A percentile compares a stretch with the other conserved stretches of the same genome.
phyloP scores from a whole-genome alignment of 768 basidiomycete genomes.

The Russula earlei region DNA sequence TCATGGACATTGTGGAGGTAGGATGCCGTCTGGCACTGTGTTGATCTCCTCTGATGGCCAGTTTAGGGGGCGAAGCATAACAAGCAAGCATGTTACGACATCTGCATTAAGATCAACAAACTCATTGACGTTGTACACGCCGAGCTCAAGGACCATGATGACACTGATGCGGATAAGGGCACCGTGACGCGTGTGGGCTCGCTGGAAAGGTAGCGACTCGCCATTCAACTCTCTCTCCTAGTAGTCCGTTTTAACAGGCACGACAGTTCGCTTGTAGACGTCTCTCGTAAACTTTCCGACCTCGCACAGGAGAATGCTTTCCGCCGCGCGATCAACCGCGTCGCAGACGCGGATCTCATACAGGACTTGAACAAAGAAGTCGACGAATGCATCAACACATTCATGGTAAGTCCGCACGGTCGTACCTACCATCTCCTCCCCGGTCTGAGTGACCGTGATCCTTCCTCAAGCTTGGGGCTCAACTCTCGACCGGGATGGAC shows the following conservation, averaged over 20 bases:
- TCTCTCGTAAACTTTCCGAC: conserved; percentile 6
- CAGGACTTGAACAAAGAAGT: conserved; percentile 5
- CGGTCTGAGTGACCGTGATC: not conserved
- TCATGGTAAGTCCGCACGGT: not conserved
- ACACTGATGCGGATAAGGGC: not conserved
- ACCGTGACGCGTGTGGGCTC: not conserved
- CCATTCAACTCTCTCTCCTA: not conserved
- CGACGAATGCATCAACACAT: not conserved
- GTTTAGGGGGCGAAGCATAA: conserved; percentile 14
- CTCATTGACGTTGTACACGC: conserved; percentile 4
- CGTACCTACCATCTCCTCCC: not conserved
- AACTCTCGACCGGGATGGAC: conserved; percentile 9
- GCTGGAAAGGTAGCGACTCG: not conserved
- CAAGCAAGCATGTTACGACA: conserved; percentile 15
- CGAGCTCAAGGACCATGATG: conserved; percentile 5
- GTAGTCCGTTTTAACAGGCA: not conserved
- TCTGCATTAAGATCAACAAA: conserved; percentile 9
- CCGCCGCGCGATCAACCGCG: conserved; percentile 11
- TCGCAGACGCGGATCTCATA: conserved; percentile 6
- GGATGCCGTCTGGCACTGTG: not conserved
- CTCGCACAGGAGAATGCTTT: conserved; percentile 14
- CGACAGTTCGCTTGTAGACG: conserved; percentile 3
- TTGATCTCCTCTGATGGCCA: not conserved
- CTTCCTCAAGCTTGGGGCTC: conserved; percentile 4
- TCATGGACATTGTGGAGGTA: conserved; percentile 11